Evolutionary conservation across 2,329 filamentous ascomycete species (phyloP).

Genomic region (Pyrenochaeta sp.): DNA sequence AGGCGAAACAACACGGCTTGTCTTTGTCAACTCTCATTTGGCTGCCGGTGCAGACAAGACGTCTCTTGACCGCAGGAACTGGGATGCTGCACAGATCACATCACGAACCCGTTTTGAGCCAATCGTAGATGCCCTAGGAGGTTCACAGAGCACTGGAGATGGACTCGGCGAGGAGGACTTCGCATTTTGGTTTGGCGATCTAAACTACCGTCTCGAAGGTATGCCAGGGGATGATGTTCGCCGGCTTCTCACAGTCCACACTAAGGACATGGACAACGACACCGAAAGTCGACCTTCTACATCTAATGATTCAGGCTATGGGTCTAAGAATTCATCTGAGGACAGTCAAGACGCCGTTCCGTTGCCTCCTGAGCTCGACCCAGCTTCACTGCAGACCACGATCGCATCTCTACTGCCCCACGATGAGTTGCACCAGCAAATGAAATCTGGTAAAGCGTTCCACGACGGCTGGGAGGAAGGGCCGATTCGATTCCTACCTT

Average conservation of each 20-base stretch:
- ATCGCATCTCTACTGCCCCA: constrained; percentile 86
- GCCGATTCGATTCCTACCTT: constrained; percentile 84
- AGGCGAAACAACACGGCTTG: constrained; percentile 86
- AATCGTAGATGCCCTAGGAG: constrained; percentile 69
- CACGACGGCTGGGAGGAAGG: constrained; percentile 94
- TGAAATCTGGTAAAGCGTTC: constrained; percentile 79
- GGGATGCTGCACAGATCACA: constrained; percentile 84
- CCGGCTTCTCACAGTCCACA: constrained; percentile 81
- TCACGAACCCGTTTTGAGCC: constrained; percentile 80
- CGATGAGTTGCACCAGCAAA: constrained; percentile 81
- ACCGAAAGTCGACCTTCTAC: constrained; percentile 18
- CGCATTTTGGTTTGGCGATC: constrained; percentile 93
- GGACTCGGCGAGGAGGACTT: constrained; percentile 90
- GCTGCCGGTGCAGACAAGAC: constrained; percentile 83
- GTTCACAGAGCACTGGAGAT: constrained; percentile 65
- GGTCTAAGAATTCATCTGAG: constrained; percentile 22
- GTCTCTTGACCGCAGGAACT: constrained; percentile 83
- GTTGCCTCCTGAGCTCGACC: constrained; percentile 68
- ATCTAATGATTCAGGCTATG: constrained; percentile 27
- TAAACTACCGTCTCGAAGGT: constrained; percentile 91
- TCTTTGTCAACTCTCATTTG: constrained; percentile 91
- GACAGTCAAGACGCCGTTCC: constrained; percentile 25
- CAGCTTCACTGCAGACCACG: constrained; percentile 86
- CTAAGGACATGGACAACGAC: constrained; percentile 68
- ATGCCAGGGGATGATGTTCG: constrained; percentile 91